These are phyloP conservation scores for Colletotrichum salicis DNA, from an alignment of 2,329 filamentous ascomycete species.

Conservation along the genomic window DNA sequence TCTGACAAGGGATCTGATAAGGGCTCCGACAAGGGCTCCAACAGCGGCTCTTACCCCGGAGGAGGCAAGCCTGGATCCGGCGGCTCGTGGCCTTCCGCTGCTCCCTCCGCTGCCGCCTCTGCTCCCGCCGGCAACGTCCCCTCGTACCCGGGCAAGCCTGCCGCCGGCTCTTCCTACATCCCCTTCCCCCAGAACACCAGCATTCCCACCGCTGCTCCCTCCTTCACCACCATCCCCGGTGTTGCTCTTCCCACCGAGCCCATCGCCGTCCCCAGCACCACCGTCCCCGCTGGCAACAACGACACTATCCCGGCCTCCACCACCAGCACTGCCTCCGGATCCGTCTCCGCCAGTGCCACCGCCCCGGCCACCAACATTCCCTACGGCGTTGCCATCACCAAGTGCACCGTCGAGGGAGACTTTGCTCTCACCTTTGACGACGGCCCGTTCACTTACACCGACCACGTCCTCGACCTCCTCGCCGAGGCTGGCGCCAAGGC, in stretches of 20 bases:
- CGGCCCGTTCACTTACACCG: conserved; percentile 56
- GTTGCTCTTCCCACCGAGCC: conserved; percentile 27
- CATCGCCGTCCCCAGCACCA: conserved; percentile 20
- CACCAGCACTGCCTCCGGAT: background rate
- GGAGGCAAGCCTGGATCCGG: background rate
- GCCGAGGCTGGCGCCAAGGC: conserved; percentile 46
- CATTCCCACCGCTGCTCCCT: conserved; percentile 10
- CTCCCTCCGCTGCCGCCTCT: conserved; percentile 11
- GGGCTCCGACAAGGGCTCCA: background rate
- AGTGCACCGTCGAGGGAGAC: conserved; percentile 47
- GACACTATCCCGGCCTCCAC: conserved; percentile 3
- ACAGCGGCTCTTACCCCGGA: background rate
- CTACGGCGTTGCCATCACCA: conserved; percentile 46
- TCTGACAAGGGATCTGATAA: background rate
- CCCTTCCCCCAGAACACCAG: conserved; percentile 28
- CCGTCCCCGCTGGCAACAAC: conserved; percentile 31
- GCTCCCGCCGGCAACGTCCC: conserved; percentile 12
- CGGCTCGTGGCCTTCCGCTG: background rate
- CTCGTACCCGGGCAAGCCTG: conserved; percentile 26
- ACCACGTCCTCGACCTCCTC: conserved; percentile 52
- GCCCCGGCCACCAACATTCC: conserved; percentile 45
- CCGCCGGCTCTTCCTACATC: conserved; percentile 3
- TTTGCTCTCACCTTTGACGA: conserved; percentile 61
- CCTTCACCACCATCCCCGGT: conserved; percentile 21
- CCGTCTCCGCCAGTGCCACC: conserved; percentile 40